Base-by-base conservation (phyloP, 2,329 filamentous ascomycete genomes). In the Aspergillus versicolor region DNA sequence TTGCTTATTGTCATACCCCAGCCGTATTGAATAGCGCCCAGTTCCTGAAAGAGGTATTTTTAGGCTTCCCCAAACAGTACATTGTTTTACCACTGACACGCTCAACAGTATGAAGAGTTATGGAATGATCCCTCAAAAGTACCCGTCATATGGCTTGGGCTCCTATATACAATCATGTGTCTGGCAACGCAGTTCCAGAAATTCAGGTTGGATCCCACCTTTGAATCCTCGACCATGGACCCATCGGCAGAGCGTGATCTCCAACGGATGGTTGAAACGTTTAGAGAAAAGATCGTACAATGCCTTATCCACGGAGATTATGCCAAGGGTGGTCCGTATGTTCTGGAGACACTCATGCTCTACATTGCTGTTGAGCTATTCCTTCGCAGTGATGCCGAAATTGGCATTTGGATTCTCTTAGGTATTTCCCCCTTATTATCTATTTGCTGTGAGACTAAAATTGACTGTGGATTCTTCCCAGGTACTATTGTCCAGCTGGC, bases 401-500 rank as follows among this genome's bases (percentile, higher is more conserved):
- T 37, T 37, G 32, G 32, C 11, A 15, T 37, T 6, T 37, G 32
- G 32, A 12, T 37, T 15, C 15, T 37, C 12, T 13, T 37, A 15
- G 32, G 32, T 37, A 37, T 15, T 4, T 13, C 15, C 15, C 4
- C 15, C 15, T 13, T 4, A 37, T 5, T 37, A 9, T 27, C 24
- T 2, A 27, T 27, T 3, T 3, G 24, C 24, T 27, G 24, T 27
- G 7, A 27, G 24, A 3, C 24, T 27, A 8, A 27, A 27, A 27
- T 27, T 27, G 24, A 27, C 8, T 27, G 9, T 27, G 24, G 7
- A 3, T 27, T 8, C 7, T 27, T 27, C 8, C 24, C 24, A 27
- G 24, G 24, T 27, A 27, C 24, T 27, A 27, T 82, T 32, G 78
- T 82, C 7, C 76, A 81, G 9, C 67, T 84, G n/a, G 83, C 83